These are phyloP conservation scores for Solanum pinnatisectum DNA, from an alignment of 257 asterid genomes.

Conservation along the genomic window DNA sequence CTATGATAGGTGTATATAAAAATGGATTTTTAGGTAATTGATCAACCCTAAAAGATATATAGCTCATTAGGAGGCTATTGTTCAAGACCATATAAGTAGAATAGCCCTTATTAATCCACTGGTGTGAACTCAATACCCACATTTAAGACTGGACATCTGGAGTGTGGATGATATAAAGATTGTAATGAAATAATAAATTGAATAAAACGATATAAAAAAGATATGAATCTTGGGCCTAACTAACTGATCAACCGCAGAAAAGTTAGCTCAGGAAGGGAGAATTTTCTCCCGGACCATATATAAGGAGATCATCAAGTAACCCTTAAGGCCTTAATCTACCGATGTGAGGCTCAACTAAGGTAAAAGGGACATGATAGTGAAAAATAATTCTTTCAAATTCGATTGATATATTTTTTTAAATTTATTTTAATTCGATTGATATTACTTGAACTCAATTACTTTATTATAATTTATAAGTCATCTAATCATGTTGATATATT, in stretches of 20 bases:
- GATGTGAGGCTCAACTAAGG: neutral
- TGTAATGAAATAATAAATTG: fast-evolving
- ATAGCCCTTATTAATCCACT: neutral
- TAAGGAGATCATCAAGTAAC: neutral
- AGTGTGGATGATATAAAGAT: no score
- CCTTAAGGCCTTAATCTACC: neutral
- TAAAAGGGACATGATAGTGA: neutral
- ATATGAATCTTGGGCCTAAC: neutral
- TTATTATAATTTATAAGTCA: neutral
- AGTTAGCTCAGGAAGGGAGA: neutral
- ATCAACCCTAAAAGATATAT: neutral
- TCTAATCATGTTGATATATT: neutral
- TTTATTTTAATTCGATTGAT: neutral
- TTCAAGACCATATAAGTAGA: neutral
- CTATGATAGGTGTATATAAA: neutral
- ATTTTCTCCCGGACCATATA: neutral
- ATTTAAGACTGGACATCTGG: no score
- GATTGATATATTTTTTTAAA: neutral
- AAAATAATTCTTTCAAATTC: neutral
- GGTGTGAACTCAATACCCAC: neutral
- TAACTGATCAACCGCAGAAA: no score
- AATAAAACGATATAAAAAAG: no score
- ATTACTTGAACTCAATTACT: neutral
- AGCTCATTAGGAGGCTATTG: neutral
- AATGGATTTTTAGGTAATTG: neutral